A percentile compares a stretch with the other conserved stretches of the same genome.
Conservation (phyloP, 2,329 filamentous ascomycete genomes). For the Camillea tinctor region DNA sequence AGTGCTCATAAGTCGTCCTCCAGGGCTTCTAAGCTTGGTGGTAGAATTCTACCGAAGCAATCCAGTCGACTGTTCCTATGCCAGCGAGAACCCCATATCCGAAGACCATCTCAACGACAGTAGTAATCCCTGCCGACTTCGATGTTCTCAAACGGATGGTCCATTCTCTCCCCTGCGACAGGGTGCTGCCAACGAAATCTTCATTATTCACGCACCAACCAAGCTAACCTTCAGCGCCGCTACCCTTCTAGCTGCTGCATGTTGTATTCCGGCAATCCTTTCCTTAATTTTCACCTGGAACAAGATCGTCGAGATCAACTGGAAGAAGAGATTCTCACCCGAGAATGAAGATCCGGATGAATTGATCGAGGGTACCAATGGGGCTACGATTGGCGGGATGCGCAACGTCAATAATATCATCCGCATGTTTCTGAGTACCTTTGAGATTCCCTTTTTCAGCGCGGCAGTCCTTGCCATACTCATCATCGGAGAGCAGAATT, state of each 20-base stretch:
- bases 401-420: conserved; percentile 55
- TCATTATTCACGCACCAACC: conserved; percentile 58
- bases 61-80: conserved; percentile 43
- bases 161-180: conserved; percentile 56
- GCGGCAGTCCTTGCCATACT: conserved; percentile 59
- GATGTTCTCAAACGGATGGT: conserved; percentile 35
- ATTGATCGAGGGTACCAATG: conserved; percentile 52
- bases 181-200: conserved; percentile 58
- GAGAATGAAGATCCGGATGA: conserved; percentile 35
- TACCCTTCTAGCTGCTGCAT: conserved; percentile 61
- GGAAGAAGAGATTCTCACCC: conserved; percentile 45
- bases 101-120: conserved; percentile 47
- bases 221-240: conserved; percentile 57
- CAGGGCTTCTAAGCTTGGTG: conserved; percentile 60
- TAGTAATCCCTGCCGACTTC: conserved; percentile 45
- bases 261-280: conserved; percentile 63
- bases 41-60: conserved; percentile 62
- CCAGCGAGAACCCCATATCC: conserved; percentile 34
- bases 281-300: conserved; percentile 60
- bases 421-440: conserved; percentile 50
- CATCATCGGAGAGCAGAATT: conserved; percentile 62
- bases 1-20: background rate
- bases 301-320: conserved; percentile 63
- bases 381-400: conserved; percentile 51
- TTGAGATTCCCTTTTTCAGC: conserved; percentile 59